Conservation (phyloP, 2,329 filamentous ascomycete species). For the Fusarium graminum region DNA sequence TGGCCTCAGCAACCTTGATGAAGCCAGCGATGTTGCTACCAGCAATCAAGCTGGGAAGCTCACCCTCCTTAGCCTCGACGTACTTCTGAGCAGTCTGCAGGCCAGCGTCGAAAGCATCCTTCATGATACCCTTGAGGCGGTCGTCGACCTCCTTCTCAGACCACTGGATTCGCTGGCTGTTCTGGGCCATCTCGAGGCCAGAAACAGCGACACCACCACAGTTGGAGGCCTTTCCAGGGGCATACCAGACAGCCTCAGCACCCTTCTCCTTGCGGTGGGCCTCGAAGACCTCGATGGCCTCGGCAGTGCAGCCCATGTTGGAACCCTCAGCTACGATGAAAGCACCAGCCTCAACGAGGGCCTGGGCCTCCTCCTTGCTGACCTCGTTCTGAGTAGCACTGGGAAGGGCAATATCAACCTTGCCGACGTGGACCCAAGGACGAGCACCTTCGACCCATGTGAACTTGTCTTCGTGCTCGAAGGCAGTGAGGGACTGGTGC, state of each 20-base stretch:
- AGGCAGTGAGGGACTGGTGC: conserved; percentile 83
- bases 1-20: conserved; percentile 93
- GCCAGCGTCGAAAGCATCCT: conserved; percentile 90
- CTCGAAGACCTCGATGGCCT: conserved; percentile 95
- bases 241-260: conserved; percentile 87
- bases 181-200: conserved; percentile 99
- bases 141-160: conserved; percentile 89
- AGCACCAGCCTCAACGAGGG: conserved; percentile 79
- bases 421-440: conserved; percentile 91
- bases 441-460: conserved; percentile 88
- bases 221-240: conserved; percentile 96
- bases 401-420: conserved; percentile 91
- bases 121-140: conserved; percentile 95
- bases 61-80: conserved; percentile 80
- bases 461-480: conserved; percentile 77
- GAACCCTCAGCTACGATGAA: conserved; percentile 94
- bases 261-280: conserved; percentile 78
- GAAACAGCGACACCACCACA: conserved; percentile 97
- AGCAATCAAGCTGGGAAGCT: conserved; percentile 89
- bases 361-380: conserved; percentile 87
- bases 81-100: conserved; percentile 91
- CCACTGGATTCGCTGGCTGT: conserved; percentile 89
- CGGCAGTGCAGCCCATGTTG: conserved; percentile 99
- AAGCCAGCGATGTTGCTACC: conserved; percentile 98
- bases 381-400: conserved; percentile 99